Percentiles rank a stretch among this genome's conserved stretches.
Conservation (phyloP, 768 basidiomycete species). For the Phanerochaete carnosa region DNA sequence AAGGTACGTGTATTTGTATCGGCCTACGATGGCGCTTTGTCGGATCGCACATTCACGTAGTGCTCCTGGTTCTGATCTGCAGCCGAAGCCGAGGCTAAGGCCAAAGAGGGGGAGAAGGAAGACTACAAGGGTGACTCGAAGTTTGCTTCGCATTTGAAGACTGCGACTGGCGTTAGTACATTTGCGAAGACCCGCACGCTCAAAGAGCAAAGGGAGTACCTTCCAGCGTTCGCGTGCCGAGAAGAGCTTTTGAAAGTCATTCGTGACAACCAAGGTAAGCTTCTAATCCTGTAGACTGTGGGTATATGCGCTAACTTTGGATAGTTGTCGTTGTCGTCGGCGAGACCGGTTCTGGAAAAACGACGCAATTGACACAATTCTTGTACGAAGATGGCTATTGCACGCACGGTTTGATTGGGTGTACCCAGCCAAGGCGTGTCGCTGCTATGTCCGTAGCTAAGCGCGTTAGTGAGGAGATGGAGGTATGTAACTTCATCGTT, state of each 20-base stretch:
- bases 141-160: constrained; percentile 92
- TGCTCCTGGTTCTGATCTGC: constrained; percentile 31
- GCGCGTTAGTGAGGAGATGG: constrained; percentile 99
- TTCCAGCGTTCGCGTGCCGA: constrained; percentile 96
- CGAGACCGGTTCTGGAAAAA: constrained; percentile 99
- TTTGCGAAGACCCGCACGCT: constrained; percentile 82
- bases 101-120: constrained; percentile 51
- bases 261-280: constrained; percentile 88
- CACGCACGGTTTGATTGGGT: constrained; percentile 84
- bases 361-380: constrained; percentile 94
- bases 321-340: constrained; percentile 92
- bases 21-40: constrained; percentile 23
- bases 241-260: constrained; percentile 87
- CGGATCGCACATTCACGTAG: constrained; percentile 82
- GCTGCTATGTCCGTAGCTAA: constrained; percentile 99
- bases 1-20: constrained; percentile 55
- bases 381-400: constrained; percentile 98
- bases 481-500: constrained; percentile 44
- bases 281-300: not conserved
- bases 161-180: constrained; percentile 68
- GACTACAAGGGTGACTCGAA: constrained; percentile 93
- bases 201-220: constrained; percentile 93
- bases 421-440: constrained; percentile 97
- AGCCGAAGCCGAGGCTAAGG: constrained; percentile 49
- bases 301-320: not conserved